Evolutionary conservation across 2,329 filamentous ascomycete species (phyloP).

Genomic region (Cordyceps cateniannulata): DNA sequence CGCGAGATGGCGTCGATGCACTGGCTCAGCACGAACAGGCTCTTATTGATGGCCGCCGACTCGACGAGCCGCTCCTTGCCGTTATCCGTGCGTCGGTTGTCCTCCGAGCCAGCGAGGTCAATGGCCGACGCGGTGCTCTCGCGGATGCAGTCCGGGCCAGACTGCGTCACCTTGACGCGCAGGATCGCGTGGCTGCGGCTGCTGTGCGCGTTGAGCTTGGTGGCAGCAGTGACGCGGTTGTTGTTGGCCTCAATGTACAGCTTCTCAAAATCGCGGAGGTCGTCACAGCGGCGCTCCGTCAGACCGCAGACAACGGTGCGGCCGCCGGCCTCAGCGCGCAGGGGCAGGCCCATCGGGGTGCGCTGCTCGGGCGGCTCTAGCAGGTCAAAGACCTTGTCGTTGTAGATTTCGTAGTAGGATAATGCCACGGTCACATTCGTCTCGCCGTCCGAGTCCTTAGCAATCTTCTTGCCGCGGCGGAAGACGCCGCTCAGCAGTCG

Average conservation of each 20-base stretch:
- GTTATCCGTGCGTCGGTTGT: constrained; percentile 91
- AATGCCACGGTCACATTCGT: constrained; percentile 68
- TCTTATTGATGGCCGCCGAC: constrained; percentile 96
- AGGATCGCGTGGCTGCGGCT: constrained; percentile 87
- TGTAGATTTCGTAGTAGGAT: constrained; percentile 96
- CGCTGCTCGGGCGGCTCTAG: constrained; percentile 86
- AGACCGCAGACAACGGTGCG: constrained; percentile 84
- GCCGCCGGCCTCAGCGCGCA: constrained; percentile 79
- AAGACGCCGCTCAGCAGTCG: constrained; percentile 80
- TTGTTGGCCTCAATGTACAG: constrained; percentile 89
- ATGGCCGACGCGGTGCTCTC: constrained; percentile 89
- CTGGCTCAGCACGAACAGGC: constrained; percentile 86
- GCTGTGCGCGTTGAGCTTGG: constrained; percentile 88
- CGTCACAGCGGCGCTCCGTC: constrained; percentile 74
- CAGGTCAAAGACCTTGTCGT: constrained; percentile 88
- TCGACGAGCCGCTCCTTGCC: constrained; percentile 89
- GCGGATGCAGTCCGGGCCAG: constrained; percentile 57
- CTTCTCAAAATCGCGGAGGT: constrained; percentile 82
- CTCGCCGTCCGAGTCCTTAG: constrained; percentile 66
- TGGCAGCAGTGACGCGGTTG: constrained; percentile 82
- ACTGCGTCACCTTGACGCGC: constrained; percentile 80
- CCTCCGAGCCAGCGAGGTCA: constrained; percentile 90
- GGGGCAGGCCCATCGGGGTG: constrained; percentile 69
- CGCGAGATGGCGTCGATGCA: constrained; percentile 90
- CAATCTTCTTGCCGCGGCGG: constrained; percentile 74